These are phyloP conservation scores for Fonsecaea monophora DNA, from an alignment of 2,329 filamentous ascomycete species.

Conservation along the genomic window DNA sequence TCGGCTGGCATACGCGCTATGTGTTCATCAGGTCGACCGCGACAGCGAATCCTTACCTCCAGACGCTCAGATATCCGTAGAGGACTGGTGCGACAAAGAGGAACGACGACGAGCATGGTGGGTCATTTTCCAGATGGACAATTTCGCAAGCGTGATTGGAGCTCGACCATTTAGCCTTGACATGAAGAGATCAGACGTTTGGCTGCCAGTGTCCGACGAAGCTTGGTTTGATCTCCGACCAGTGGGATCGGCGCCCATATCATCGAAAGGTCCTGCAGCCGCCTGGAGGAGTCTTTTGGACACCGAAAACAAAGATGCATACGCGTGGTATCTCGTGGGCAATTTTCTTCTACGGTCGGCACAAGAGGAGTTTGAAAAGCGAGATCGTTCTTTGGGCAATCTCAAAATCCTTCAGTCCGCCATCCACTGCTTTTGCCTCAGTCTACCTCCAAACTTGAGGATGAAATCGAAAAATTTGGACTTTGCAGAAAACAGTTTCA, in stretches of 20 bases:
- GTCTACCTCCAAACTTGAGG: no score
- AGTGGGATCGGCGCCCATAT: no score
- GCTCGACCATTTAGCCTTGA: neutral
- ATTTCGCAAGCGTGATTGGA: neutral
- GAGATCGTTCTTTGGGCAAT: no score
- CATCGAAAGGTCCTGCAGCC: neutral
- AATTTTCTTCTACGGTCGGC: neutral
- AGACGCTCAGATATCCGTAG: neutral
- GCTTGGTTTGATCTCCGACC: neutral
- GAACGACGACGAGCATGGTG: conserved; percentile 7
- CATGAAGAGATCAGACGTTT: neutral
- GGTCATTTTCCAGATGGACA: conserved; percentile 3
- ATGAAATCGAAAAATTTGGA: no score
- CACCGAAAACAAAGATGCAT: neutral
- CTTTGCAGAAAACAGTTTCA: no score
- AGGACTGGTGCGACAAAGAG: conserved; percentile 5
- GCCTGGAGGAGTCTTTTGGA: neutral
- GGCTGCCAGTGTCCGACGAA: conserved; percentile 14
- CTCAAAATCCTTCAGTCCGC: no score
- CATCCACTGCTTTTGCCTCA: no score
- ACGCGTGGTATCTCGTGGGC: neutral
- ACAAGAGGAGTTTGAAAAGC: no score
- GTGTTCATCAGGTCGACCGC: conserved; percentile 67
- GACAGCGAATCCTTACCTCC: neutral
- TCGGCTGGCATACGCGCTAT: conserved; percentile 84